Conservation (phyloP, 345 rosid genomes). For the Ceriops zippeliana region DNA sequence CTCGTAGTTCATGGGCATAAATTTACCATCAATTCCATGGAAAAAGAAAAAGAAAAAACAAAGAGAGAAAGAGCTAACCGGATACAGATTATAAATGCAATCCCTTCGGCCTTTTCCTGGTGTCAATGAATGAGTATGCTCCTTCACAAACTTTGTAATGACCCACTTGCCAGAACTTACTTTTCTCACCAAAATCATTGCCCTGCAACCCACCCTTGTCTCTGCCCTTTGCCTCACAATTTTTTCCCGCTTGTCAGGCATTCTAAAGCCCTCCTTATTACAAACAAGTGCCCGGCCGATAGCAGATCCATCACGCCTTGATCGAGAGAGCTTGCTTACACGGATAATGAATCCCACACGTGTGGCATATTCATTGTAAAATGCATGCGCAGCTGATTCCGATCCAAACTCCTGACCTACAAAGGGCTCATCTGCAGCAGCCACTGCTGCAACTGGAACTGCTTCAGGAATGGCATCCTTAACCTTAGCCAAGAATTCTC, state of each 20-base stretch:
- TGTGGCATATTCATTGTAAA: conserved; percentile 85
- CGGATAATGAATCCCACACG: conserved; percentile 84
- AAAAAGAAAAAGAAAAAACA: neutral
- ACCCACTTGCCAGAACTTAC: conserved; percentile 91
- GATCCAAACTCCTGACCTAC: conserved; percentile 91
- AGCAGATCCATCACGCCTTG: conserved; percentile 92
- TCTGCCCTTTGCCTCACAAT: conserved; percentile 93
- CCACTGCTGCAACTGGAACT: conserved; percentile 29
- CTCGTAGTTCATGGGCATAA: neutral
- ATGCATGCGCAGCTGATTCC: conserved; percentile 88
- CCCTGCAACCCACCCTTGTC: conserved; percentile 97
- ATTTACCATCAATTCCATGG: neutral
- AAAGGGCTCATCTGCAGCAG: conserved; percentile 58
- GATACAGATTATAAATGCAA: conserved; percentile 91
- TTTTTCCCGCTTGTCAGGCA: conserved; percentile 89
- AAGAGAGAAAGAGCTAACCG: conserved; percentile 57
- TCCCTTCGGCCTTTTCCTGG: conserved; percentile 92
- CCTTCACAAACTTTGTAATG: conserved; percentile 80
- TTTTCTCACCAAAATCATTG: conserved; percentile 95
- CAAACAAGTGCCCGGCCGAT: conserved; percentile 96
- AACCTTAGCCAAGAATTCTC: conserved; percentile 28
- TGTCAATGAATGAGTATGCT: conserved; percentile 78
- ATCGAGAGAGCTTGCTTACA: conserved; percentile 96
- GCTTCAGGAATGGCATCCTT: conserved; percentile 30
- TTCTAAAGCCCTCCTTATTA: conserved; percentile 90